A percentile compares a stretch with the other conserved stretches of the same genome.
These are phyloP conservation scores for Wickerhamiella hasegawae DNA, from an alignment of 805 yeast species.

Conservation along the genomic window DNA sequence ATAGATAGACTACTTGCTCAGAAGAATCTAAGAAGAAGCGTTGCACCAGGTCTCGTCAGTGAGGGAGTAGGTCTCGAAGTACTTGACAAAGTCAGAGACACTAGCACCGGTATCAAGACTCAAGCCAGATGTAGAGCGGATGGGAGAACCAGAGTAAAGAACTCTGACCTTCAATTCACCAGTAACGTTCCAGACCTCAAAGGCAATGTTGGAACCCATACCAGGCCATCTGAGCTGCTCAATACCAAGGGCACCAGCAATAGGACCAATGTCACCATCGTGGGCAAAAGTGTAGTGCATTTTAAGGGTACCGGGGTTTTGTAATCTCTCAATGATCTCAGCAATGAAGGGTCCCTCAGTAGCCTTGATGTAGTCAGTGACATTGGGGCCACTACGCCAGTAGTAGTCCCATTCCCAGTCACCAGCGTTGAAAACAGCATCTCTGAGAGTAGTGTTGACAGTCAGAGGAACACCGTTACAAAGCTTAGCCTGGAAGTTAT, in stretches of 20 bases:
- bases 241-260: conserved; percentile 25
- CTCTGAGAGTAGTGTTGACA: conserved; percentile 18
- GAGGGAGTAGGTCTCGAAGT: not conserved
- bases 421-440: conserved; percentile 28
- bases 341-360: conserved; percentile 25
- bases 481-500: conserved; percentile 26
- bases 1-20: too few species aligned
- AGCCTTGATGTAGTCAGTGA: conserved; percentile 23
- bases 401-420: conserved; percentile 31
- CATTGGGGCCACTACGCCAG: conserved; percentile 22
- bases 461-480: conserved; percentile 25
- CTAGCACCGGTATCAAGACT: not conserved
- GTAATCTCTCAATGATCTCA: conserved; percentile 23
- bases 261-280: conserved; percentile 27
- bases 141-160: conserved; percentile 23
- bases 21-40: too few species aligned
- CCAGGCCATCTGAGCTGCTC: conserved; percentile 30
- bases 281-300: conserved; percentile 30
- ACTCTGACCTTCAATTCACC: conserved; percentile 22
- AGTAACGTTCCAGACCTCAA: conserved; percentile 24
- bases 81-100: not conserved
- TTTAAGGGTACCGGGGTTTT: conserved; percentile 16
- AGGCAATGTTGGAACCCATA: conserved; percentile 30
- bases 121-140: conserved; percentile 2
- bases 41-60: not conserved